A percentile compares a stretch with the other conserved stretches of the same genome.
phyloP scores from a whole-genome alignment of 768 basidiomycete genomes.

The Tylopilus vinaceipallidus region DNA sequence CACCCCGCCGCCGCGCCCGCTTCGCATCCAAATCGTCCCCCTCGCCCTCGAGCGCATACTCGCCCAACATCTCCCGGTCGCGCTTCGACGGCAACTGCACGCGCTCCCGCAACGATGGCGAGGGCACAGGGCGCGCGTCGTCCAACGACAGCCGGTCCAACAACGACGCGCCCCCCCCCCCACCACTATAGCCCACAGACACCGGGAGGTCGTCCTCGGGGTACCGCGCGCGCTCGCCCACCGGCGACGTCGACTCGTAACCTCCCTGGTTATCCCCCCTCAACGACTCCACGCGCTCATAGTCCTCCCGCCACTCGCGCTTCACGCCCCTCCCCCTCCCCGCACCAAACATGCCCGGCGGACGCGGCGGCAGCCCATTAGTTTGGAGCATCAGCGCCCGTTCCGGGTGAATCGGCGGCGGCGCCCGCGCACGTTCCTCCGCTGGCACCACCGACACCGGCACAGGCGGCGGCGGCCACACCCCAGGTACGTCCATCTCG shows the following conservation, averaged over 20 bases:
- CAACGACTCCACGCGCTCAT: slow-evolving; percentile 23
- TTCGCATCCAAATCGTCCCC: slow-evolving; percentile 26
- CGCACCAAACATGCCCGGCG: slow-evolving; percentile 15
- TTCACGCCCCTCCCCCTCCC: slow-evolving; percentile 14
- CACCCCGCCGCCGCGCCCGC: slow-evolving; percentile 24
- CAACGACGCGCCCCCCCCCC: slow-evolving; percentile 31
- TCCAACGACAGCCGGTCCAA: slow-evolving; percentile 38
- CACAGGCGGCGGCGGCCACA: slow-evolving; percentile 6
- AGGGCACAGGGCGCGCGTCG: slow-evolving; percentile 8
- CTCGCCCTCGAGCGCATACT: slow-evolving; percentile 12
- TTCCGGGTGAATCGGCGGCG: slow-evolving; percentile 29
- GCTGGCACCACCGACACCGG: not conserved
- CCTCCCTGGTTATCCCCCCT: slow-evolving; percentile 7
- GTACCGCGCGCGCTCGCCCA: slow-evolving; percentile 12
- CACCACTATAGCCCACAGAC: not conserved
- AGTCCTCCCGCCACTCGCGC: slow-evolving; percentile 21
- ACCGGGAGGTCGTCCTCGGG: slow-evolving; percentile 11
- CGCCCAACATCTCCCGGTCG: slow-evolving; percentile 25
- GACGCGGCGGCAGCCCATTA: slow-evolving; percentile 30
- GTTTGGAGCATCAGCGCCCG: slow-evolving; percentile 30
- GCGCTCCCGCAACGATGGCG: slow-evolving; percentile 35
- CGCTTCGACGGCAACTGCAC: slow-evolving; percentile 38
- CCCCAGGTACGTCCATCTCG: not conserved
- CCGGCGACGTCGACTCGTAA: slow-evolving; percentile 14
- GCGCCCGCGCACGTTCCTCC: slow-evolving; percentile 10